Percentiles rank a stretch among this genome's conserved stretches.
These are phyloP conservation scores for Esteya vermicola DNA, from an alignment of 2,329 filamentous ascomycete genomes.

Conservation along the genomic window DNA sequence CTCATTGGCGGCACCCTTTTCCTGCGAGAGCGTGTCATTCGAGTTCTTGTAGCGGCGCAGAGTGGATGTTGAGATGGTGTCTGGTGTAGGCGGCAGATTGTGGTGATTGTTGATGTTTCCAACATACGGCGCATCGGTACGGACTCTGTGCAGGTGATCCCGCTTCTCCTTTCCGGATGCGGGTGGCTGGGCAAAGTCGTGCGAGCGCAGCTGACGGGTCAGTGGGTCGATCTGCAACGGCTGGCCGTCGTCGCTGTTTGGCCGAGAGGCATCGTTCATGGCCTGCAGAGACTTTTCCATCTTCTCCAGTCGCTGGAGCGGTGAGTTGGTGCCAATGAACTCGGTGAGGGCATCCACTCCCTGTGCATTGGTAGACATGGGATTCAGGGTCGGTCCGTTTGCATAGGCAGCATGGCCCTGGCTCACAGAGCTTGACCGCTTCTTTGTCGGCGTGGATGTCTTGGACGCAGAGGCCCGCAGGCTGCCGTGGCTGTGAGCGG, in stretches of 20 bases:
- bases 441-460: constrained; percentile 13
- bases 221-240: constrained; percentile 10
- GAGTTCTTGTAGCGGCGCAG: constrained; percentile 35
- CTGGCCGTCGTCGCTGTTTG: constrained; percentile 15
- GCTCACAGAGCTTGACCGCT: constrained; percentile 20
- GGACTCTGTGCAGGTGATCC: constrained; percentile 31
- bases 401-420: no score
- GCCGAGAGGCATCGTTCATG: constrained; percentile 16
- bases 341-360: constrained; percentile 32
- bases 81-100: constrained; percentile 40
- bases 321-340: constrained; percentile 29
- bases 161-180: constrained; percentile 31
- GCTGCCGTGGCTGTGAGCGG: no score
- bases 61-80: constrained; percentile 43
- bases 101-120: constrained; percentile 27
- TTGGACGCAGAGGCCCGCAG: no score
- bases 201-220: constrained; percentile 8
- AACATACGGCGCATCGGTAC: constrained; percentile 28
- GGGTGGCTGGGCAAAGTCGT: constrained; percentile 12
- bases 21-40: constrained; percentile 28
- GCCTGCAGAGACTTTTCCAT: constrained; percentile 18
- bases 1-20: constrained; percentile 15
- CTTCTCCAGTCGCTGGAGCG: constrained; percentile 35
- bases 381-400: no score
- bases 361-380: constrained; percentile 8